phyloP scores from a whole-genome alignment of 345 rosid species.

The Arabidopsis arenosa region DNA sequence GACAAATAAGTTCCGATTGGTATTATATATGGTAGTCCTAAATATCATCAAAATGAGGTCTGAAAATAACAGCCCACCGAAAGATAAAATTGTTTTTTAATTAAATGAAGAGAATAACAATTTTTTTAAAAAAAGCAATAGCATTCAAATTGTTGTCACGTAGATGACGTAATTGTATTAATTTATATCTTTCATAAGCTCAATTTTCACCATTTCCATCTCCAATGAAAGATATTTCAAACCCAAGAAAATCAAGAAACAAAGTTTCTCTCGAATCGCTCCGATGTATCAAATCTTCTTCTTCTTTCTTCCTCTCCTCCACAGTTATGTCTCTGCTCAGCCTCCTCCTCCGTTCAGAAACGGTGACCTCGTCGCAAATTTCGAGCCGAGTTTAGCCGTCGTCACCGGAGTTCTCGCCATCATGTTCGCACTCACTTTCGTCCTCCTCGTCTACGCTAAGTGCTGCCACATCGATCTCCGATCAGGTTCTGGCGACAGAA shows the following conservation, averaged over 20 bases:
- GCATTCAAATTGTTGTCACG: constrained; percentile 42
- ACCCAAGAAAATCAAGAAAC: constrained; percentile 24
- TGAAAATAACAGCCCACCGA: constrained; percentile 34
- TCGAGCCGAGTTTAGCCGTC: constrained; percentile 85
- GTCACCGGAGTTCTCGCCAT: constrained; percentile 73
- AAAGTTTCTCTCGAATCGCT: neutral
- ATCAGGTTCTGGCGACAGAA: constrained; percentile 34
- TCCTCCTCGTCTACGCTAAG: constrained; percentile 71
- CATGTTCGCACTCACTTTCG: constrained; percentile 70
- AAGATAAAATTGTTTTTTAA: constrained; percentile 13
- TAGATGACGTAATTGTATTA: constrained; percentile 26
- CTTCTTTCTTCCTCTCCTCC: constrained; percentile 22
- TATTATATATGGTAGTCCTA: neutral
- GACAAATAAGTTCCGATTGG: neutral
- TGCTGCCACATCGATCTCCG: constrained; percentile 58
- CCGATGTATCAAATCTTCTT: constrained; percentile 40
- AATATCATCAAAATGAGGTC: constrained; percentile 36
- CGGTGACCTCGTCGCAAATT: constrained; percentile 49
- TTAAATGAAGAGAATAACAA: constrained; percentile 19
- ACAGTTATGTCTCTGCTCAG: constrained; percentile 48
- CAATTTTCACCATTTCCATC: constrained; percentile 16
- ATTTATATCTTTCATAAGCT: neutral
- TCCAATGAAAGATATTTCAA: neutral
- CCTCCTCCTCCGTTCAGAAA: constrained; percentile 39
- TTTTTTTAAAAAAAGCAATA: constrained; percentile 8